Base-by-base conservation (phyloP, 1,284 basidiomycete genomes). In the Acaromyces ingoldii region DNA sequence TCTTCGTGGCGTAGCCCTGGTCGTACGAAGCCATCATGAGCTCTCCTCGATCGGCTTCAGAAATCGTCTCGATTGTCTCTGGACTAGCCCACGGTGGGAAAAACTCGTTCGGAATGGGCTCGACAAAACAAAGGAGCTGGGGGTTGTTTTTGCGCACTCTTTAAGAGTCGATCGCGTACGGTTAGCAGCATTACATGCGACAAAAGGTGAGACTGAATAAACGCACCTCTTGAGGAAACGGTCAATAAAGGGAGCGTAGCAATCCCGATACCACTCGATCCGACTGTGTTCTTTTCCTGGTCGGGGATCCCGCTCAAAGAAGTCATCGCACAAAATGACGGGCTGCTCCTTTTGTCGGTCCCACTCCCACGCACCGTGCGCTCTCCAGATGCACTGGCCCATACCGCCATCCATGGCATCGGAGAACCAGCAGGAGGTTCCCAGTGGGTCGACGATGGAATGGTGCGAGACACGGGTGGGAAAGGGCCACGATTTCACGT, bases 361-460 rank as follows among this genome's bases (percentile, higher is more conserved):
- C 87, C 88, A 97, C 1, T 84, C 83, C 93, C 93, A 98, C 0
- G 96, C 89, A 11, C 88, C 90, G 64, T 96, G 91, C 77, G 85
- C 82, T 65, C 88, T 84, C 91, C 91, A 96, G 0, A 91, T 67
- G 70, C 91, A 96, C 9, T 46, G 38, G 0, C 62, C 64, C 1
- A 48, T 29, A 6, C 49, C 51, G 34, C 38, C 38, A 25, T 55
- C 51, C 19, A 6, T 34, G 10, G 21, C 22, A 1, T 49, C n/a
- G 3, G 52, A 11, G 5, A 62, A 49, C 72, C 72, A 74, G 28
- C 57, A 63, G 1, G 37, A 37, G 6, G 44, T 48, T 10, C 66
- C 65, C 21, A 63, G 39, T 6, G 70, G 72, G 40, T 72, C 67
- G 21, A 74, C 40, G 17, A 49, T 43, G 6, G 59, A 43, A 3